Evolutionary conservation across 352 stramenopile genomes (phyloP).

Genomic region (Phytophthora nicotianae): DNA sequence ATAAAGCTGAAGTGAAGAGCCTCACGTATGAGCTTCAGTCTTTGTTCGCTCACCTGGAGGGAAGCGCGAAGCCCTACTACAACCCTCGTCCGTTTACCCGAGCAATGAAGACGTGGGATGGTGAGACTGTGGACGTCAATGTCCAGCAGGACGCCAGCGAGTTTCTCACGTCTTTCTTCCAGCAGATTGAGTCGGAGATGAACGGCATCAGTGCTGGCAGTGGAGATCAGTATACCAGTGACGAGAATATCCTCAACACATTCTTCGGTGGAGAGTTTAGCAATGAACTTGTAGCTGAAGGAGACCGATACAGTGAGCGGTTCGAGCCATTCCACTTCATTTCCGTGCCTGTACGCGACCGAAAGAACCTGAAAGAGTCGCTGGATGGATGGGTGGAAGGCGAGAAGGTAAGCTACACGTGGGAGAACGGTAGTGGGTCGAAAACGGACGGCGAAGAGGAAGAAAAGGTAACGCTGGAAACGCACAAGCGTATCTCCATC

Average conservation of each 20-base stretch:
- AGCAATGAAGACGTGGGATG: slow-evolving; percentile 90
- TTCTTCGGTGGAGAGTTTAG: slow-evolving; percentile 92
- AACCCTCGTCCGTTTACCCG: slow-evolving; percentile 80
- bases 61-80: slow-evolving; percentile 85
- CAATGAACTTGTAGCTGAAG: slow-evolving; percentile 92
- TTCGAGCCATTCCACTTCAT: slow-evolving; percentile 93
- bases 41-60: slow-evolving; percentile 90
- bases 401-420: slow-evolving; percentile 92
- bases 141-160: slow-evolving; percentile 94
- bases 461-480: slow-evolving; percentile 87
- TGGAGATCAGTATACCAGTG: slow-evolving; percentile 35
- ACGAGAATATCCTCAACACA: slow-evolving; percentile 85
- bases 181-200: slow-evolving; percentile 92
- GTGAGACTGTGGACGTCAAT: slow-evolving; percentile 88
- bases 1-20: slow-evolving; percentile 32
- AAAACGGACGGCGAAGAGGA: slow-evolving; percentile 35
- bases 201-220: slow-evolving; percentile 61
- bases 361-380: slow-evolving; percentile 86
- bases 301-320: slow-evolving; percentile 85
- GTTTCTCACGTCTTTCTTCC: slow-evolving; percentile 94
- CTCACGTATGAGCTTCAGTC: slow-evolving; percentile 90
- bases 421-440: slow-evolving; percentile 55
- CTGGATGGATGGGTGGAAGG: slow-evolving; percentile 89
- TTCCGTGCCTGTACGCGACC: slow-evolving; percentile 87
- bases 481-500: slow-evolving; percentile 91